Evolutionary conservation across 805 yeast genomes (phyloP).

Genomic region (Ogataea neopini): DNA sequence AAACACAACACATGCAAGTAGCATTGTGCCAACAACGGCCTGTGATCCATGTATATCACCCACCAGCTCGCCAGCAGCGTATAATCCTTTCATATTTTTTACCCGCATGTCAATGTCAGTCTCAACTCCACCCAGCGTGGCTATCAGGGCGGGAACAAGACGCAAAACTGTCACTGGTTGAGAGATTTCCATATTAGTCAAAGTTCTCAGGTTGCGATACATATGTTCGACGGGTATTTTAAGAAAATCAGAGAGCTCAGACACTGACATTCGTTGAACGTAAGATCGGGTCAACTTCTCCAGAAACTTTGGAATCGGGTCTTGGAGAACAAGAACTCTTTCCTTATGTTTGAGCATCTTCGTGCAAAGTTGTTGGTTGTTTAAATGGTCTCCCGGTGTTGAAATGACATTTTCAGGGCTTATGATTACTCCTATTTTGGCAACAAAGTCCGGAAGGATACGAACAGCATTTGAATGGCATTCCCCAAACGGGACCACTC

Average conservation of each 20-base stretch:
- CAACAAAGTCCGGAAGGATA: slow-evolving; percentile 9
- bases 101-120: slow-evolving; percentile 40
- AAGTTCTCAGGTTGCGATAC: not conserved
- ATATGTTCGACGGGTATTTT: not conserved
- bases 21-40: slow-evolving; percentile 59
- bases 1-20: slow-evolving; percentile 61
- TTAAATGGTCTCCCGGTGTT: slow-evolving; percentile 4
- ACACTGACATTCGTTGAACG: not conserved
- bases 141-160: slow-evolving; percentile 19
- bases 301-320: slow-evolving; percentile 1
- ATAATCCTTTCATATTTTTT: slow-evolving; percentile 41
- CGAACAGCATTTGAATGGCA: slow-evolving; percentile 1
- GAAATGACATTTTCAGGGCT: slow-evolving; percentile 14
- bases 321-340: slow-evolving; percentile 14
- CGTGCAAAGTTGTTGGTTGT: slow-evolving; percentile 12
- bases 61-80: slow-evolving; percentile 66
- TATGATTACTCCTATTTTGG: slow-evolving; percentile 11
- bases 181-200: not conserved
- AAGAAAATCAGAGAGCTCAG: slow-evolving; percentile 1
- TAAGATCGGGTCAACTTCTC: not conserved
- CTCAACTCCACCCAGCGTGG: slow-evolving; percentile 59
- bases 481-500: slow-evolving; percentile 48
- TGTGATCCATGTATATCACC: slow-evolving; percentile 71
- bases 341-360: slow-evolving; percentile 9
- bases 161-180: slow-evolving; percentile 6